phyloP scores from a whole-genome alignment of 1,284 basidiomycete species.

The Cyathus pygmaeus region DNA sequence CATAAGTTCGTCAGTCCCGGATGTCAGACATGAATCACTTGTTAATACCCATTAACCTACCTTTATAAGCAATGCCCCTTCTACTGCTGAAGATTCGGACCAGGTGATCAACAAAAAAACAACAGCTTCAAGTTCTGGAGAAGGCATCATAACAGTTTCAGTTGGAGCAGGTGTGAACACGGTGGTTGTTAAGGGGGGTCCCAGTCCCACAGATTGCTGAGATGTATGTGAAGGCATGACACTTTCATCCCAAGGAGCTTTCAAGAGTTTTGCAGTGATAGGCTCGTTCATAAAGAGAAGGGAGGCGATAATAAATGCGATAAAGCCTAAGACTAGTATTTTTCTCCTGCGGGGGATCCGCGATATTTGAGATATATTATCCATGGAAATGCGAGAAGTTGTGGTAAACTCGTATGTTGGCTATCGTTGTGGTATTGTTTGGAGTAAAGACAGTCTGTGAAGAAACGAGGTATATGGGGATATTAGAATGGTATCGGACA shows the following conservation, averaged over 20 bases:
- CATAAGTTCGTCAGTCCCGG: not conserved
- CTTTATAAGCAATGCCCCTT: slow-evolving; percentile 58
- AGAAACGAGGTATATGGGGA: too few relatives aligned
- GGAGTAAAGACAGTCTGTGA: too few relatives aligned
- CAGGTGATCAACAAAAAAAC: slow-evolving; percentile 58
- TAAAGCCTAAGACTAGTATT: slow-evolving; percentile 12
- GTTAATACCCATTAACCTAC: slow-evolving; percentile 22
- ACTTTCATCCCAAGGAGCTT: not conserved
- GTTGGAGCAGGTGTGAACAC: slow-evolving; percentile 3
- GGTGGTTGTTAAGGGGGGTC: slow-evolving; percentile 4
- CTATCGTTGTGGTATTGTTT: too few relatives aligned
- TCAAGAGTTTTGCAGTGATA: not conserved
- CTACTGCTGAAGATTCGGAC: slow-evolving; percentile 52
- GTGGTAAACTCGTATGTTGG: too few relatives aligned
- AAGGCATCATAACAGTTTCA: slow-evolving; percentile 2
- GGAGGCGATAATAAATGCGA: slow-evolving; percentile 15
- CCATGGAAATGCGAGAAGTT: not conserved
- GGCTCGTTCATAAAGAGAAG: slow-evolving; percentile 23
- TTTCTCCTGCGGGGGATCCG: slow-evolving; percentile 22
- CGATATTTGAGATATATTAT: not conserved
- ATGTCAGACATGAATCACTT: too few relatives aligned
- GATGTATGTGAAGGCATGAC: not conserved
- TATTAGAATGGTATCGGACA: too few relatives aligned
- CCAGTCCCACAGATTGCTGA: not conserved
- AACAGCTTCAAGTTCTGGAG: slow-evolving; percentile 36